phyloP scores from a whole-genome alignment of 1,284 basidiomycete species.

The Pisolithus thermaeus region DNA sequence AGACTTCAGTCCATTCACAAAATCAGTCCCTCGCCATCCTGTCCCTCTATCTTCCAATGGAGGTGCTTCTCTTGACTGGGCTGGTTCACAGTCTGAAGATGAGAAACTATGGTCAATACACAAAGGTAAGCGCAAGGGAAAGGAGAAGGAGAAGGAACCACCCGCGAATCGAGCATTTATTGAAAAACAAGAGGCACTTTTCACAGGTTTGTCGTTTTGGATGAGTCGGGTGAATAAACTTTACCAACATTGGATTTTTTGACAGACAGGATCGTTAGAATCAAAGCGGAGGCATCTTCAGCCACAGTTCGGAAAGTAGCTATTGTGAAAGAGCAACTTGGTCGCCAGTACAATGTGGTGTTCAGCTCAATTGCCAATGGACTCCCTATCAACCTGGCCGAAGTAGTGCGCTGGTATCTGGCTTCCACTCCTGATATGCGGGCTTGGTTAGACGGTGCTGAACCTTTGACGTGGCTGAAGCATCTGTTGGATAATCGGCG shows the following conservation, averaged over 20 bases:
- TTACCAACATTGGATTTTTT: neutral
- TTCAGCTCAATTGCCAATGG: constrained; percentile 33
- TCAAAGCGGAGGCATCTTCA: constrained; percentile 44
- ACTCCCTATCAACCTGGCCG: constrained; percentile 38
- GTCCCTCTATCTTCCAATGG: constrained; percentile 62
- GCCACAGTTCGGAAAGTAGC: constrained; percentile 59
- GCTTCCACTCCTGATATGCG: constrained; percentile 40
- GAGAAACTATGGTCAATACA: constrained; percentile 59
- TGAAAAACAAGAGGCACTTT: constrained; percentile 44
- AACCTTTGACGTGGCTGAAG: constrained; percentile 68
- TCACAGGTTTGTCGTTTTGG: constrained; percentile 36
- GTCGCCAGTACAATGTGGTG: constrained; percentile 55
- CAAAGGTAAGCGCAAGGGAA: constrained; percentile 52
- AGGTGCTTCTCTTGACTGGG: constrained; percentile 68
- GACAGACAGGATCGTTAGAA: constrained; percentile 52
- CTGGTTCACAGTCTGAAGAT: constrained; percentile 43
- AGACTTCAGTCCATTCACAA: constrained; percentile 67
- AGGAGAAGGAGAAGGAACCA: constrained; percentile 41
- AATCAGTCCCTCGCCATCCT: constrained; percentile 39
- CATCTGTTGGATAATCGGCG: constrained; percentile 48
- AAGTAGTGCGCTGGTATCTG: constrained; percentile 54
- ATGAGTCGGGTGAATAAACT: neutral
- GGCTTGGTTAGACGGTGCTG: constrained; percentile 48
- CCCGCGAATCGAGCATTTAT: constrained; percentile 39
- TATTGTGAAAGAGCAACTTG: constrained; percentile 60